Conservation (phyloP, 768 basidiomycete genomes). For the Boletus fagicola region DNA sequence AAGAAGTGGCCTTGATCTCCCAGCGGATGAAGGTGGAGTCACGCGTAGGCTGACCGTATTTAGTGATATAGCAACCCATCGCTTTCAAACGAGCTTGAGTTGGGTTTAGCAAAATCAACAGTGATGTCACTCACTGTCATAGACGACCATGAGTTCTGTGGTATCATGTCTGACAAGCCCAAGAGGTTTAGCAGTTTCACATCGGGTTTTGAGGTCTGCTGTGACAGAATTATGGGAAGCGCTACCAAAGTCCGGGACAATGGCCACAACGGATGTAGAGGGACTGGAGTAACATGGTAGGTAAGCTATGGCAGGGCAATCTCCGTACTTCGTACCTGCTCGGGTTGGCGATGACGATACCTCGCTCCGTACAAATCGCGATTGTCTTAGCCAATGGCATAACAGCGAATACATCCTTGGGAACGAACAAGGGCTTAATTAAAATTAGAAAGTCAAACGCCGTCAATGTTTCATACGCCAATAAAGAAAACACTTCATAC, state of each 20-base stretch:
- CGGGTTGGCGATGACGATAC: conserved; percentile 66
- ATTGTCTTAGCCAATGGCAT: conserved; percentile 59
- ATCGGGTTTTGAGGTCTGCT: conserved; percentile 54
- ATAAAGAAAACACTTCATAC: conserved; percentile 38
- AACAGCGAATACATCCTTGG: conserved; percentile 66
- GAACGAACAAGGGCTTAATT: conserved; percentile 61
- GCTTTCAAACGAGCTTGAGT: conserved; percentile 39
- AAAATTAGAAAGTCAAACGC: neutral
- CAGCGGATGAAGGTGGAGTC: conserved; percentile 67
- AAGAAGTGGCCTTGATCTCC: conserved; percentile 70
- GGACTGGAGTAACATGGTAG: conserved; percentile 33
- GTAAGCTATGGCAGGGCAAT: neutral
- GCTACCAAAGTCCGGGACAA: conserved; percentile 60
- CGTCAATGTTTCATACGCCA: conserved; percentile 1
- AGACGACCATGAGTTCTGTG: conserved; percentile 66
- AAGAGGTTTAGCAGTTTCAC: conserved; percentile 58
- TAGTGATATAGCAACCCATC: conserved; percentile 74
- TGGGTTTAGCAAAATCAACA: neutral
- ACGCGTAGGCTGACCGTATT: conserved; percentile 63
- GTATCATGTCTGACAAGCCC: conserved; percentile 59
- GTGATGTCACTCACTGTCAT: conserved; percentile 54
- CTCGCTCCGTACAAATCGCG: conserved; percentile 62
- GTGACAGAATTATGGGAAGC: conserved; percentile 40
- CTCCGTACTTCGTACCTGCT: conserved; percentile 49
- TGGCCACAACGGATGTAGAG: conserved; percentile 38